Evolutionary conservation across 164 flowering plant species (phyloP), one percentile per base, ranked within the genome.

Genomic region (Dillenia suffruticosa): DNA sequence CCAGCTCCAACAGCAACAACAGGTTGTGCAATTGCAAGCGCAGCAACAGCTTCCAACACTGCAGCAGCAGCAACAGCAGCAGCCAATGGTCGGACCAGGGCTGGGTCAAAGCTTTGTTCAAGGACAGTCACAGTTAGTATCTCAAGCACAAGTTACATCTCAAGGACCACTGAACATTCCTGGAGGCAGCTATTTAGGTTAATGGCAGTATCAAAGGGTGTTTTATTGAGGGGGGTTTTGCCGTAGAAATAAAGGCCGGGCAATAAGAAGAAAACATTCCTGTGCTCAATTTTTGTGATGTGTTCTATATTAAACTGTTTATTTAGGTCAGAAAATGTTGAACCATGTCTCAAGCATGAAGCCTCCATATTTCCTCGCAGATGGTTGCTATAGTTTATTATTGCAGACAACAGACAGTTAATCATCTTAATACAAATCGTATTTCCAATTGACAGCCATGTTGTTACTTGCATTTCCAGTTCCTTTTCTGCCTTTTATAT

Each of bases 111-210:
- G 79, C 19, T 90, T 79, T 69, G 81, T 72, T 65, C 96, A 89
- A 78, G 94, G 88, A 43, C 77, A 94, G 57, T 60, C 96, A 10
- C 98, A 84, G 54, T 53, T 88, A 48, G 74, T 82, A 63, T 74
- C 89, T 12, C 98, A 89, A 64, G 87, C 86, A 58, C 91, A 84
- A 67, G 74, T 83, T 53, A 57, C 89, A 32, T 76, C 89, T 0
- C 97, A 93, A 69, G 97, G 83, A 10, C 83, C 76, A 53, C 66
- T 86, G 10, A 84, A 63, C 77, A 82, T 90, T 85, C 72, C 92
- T 53, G 91, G 92, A 61, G 86, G 84, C 9, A 85, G 83, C 32
- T 89, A 74, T 72, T 72, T 86, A 73, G 61, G 74, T 61, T 85
- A 70, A 68, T 43, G 40, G 44, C 46, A 5, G 22, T 0, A 40